These are phyloP conservation scores for Phaeosphaeriaceae sp. DNA, from an alignment of 2,329 filamentous ascomycete genomes.

Conservation along the genomic window DNA sequence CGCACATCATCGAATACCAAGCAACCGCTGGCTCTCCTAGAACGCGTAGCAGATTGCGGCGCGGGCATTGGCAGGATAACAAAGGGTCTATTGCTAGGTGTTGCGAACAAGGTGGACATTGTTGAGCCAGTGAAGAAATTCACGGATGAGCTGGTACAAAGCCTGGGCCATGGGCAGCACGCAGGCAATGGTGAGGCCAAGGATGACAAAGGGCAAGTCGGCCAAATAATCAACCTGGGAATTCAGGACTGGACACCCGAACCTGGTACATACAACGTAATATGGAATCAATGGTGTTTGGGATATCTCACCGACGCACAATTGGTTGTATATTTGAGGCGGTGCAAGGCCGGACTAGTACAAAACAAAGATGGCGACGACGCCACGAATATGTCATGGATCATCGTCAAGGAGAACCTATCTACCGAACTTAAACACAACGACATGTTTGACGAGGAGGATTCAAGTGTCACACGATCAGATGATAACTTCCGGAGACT, in stretches of 20 bases:
- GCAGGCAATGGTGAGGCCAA: conserved; percentile 27
- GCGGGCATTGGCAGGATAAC: conserved; percentile 84
- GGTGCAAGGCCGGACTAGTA: conserved; percentile 62
- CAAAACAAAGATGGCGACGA: conserved; percentile 39
- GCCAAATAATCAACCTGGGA: conserved; percentile 73
- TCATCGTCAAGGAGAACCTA: conserved; percentile 84
- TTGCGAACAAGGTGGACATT: conserved; percentile 77
- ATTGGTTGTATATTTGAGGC: conserved; percentile 69
- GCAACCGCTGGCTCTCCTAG: conserved; percentile 37
- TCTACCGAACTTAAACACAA: conserved; percentile 57
- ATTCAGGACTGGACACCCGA: conserved; percentile 72
- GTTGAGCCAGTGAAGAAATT: conserved; percentile 88
- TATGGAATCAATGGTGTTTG: conserved; percentile 93
- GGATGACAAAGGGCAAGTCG: conserved; percentile 55
- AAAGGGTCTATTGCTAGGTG: conserved; percentile 72
- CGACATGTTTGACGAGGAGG: conserved; percentile 76
- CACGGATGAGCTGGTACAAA: conserved; percentile 63
- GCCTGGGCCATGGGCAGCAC: conserved; percentile 27
- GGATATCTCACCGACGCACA: conserved; percentile 80
- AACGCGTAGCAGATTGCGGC: conserved; percentile 64
- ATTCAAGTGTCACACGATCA: conserved; percentile 78
- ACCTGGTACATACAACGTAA: conserved; percentile 69
- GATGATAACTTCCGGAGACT: conserved; percentile 74
- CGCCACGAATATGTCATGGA: conserved; percentile 53
- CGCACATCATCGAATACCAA: conserved; percentile 33